A percentile compares a stretch with the other conserved stretches of the same genome.
These are phyloP conservation scores for Bauhinia variegata DNA, from an alignment of 306 rosid species.

Conservation along the genomic window DNA sequence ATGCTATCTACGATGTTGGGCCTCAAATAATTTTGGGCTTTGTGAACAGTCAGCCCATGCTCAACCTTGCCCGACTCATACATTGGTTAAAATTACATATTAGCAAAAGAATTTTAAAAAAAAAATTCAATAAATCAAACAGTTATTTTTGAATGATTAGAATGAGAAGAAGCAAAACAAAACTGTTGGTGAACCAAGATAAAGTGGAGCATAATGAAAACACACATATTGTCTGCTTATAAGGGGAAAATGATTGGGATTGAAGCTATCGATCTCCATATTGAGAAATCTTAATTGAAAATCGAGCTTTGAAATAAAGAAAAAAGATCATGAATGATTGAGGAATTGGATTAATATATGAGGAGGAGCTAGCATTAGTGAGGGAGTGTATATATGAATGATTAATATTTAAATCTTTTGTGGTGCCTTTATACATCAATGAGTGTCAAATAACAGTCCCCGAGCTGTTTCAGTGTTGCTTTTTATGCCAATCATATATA, in stretches of 20 bases:
- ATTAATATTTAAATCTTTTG: background rate
- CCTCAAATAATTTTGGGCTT: too few relatives aligned
- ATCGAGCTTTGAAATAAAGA: slow-evolving; percentile 18
- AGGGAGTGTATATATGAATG: too few relatives aligned
- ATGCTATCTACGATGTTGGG: too few relatives aligned
- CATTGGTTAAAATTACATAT: too few relatives aligned
- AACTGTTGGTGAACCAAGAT: slow-evolving; percentile 5
- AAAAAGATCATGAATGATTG: too few relatives aligned
- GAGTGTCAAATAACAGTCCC: slow-evolving; percentile 28
- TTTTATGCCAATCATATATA: slow-evolving; percentile 17
- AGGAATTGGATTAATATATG: background rate
- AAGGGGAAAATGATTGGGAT: slow-evolving; percentile 15
- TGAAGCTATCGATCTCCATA: slow-evolving; percentile 2
- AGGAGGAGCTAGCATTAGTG: too few relatives aligned
- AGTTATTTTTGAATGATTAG: too few relatives aligned
- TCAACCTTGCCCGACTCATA: too few relatives aligned
- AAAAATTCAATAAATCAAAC: too few relatives aligned
- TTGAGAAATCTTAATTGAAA: slow-evolving; percentile 33
- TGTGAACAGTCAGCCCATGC: too few relatives aligned
- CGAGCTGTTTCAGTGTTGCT: background rate
- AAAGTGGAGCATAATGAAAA: slow-evolving; percentile 21
- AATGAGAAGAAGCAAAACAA: background rate
- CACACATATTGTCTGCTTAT: slow-evolving; percentile 17
- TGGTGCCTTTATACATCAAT: too few relatives aligned
- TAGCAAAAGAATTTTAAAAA: too few relatives aligned